phyloP scores from a whole-genome alignment of 2,329 filamentous ascomycete species.

The Stagonosporopsis cucurbitacearum region DNA sequence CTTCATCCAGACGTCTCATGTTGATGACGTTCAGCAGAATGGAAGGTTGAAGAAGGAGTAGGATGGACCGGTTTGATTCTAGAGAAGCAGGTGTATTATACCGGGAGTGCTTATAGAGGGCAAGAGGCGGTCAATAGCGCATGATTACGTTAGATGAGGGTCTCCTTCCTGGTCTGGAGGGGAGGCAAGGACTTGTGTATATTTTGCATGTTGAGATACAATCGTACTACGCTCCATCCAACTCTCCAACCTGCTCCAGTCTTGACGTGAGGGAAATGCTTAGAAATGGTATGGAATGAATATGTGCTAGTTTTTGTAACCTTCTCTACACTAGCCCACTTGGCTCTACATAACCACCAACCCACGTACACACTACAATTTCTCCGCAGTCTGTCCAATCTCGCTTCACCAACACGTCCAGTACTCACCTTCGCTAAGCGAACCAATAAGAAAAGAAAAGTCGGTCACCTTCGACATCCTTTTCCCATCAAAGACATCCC shows the following conservation, averaged over 20 bases:
- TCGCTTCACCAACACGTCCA: not conserved
- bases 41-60: conserved; percentile 39
- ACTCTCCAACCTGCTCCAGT: not conserved
- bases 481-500: not conserved
- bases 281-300: not conserved
- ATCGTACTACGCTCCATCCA: conserved; percentile 8
- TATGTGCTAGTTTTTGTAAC: too few species aligned
- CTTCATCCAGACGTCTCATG: conserved; percentile 38
- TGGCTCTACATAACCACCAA: too few species aligned
- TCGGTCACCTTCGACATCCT: not conserved
- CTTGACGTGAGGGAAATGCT: not conserved
- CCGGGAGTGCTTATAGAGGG: conserved; percentile 3
- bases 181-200: conserved; percentile 5
- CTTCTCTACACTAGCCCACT: too few species aligned
- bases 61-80: not conserved
- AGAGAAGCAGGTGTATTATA: not conserved
- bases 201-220: conserved; percentile 14
- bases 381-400: too few species aligned
- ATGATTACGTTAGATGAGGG: not conserved
- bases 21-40: conserved; percentile 25
- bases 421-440: conserved; percentile 6
- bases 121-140: not conserved
- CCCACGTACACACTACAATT: too few species aligned
- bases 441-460: conserved; percentile 4
- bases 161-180: not conserved